phyloP scores from a whole-genome alignment of 805 yeast genomes.

The Babjeviella inositovora region DNA sequence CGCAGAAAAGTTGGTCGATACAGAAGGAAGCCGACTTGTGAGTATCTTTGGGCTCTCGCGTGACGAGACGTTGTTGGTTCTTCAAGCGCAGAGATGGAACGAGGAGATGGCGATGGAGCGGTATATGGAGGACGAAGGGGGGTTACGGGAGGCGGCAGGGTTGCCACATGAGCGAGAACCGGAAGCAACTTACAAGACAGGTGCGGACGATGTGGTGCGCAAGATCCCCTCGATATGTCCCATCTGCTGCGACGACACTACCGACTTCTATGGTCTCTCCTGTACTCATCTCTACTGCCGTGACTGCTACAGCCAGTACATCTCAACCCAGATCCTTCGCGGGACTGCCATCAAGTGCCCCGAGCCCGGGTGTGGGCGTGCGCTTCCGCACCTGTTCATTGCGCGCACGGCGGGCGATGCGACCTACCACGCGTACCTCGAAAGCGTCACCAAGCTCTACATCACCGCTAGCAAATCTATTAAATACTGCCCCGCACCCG shows the following conservation, averaged over 20 bases:
- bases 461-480: not conserved
- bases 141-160: conserved; percentile 7
- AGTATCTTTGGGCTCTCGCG: too few species aligned
- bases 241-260: conserved; percentile 57
- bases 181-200: conserved; percentile 2
- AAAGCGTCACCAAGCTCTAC: too few species aligned
- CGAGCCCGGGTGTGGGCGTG: conserved; percentile 30
- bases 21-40: too few species aligned
- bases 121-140: conserved; percentile 26
- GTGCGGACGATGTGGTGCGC: conserved; percentile 2
- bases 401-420: conserved; percentile 7
- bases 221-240: conserved; percentile 25
- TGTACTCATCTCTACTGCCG: conserved; percentile 66
- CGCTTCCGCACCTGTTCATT: conserved; percentile 10
- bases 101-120: conserved; percentile 38
- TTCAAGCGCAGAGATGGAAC: conserved; percentile 41
- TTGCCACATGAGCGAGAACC: conserved; percentile 9
- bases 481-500: conserved; percentile 59
- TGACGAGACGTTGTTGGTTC: conserved; percentile 23
- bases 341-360: conserved; percentile 52
- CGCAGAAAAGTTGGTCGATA: too few species aligned
- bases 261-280: conserved; percentile 26
- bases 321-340: conserved; percentile 21
- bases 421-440: conserved; percentile 5
- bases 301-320: conserved; percentile 50